Conservation (phyloP, 1,284 basidiomycete species). For the Megacollybia platyphylla region DNA sequence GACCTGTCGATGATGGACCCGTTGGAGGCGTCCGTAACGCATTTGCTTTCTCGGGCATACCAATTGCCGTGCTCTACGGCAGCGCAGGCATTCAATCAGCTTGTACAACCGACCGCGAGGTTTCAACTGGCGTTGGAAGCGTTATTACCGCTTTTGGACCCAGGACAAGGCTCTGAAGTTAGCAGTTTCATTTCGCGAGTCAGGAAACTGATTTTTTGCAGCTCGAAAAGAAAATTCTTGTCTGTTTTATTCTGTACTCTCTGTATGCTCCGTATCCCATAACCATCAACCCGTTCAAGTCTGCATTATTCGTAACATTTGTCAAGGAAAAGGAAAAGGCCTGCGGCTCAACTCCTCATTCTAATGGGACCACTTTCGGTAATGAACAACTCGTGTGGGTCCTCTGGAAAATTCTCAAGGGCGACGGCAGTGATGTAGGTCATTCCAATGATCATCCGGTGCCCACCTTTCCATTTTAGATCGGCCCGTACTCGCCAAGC, state of each 20-base stretch:
- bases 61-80: slow-evolving; percentile 61
- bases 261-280: slow-evolving; percentile 67
- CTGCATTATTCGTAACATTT: slow-evolving; percentile 51
- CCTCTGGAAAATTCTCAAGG: slow-evolving; percentile 69
- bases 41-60: slow-evolving; percentile 50
- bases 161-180: slow-evolving; percentile 34
- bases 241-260: slow-evolving; percentile 63
- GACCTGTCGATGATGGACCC: too few species aligned
- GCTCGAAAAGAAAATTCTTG: slow-evolving; percentile 61
- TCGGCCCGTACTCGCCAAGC: slow-evolving; percentile 64
- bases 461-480: slow-evolving; percentile 24
- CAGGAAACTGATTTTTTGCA: slow-evolving; percentile 13
- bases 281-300: slow-evolving; percentile 65
- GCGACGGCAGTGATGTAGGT: slow-evolving; percentile 65
- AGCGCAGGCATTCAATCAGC: slow-evolving; percentile 56
- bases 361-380: slow-evolving; percentile 29
- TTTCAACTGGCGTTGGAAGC: slow-evolving; percentile 71
- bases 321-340: slow-evolving; percentile 51
- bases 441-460: slow-evolving; percentile 2
- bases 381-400: slow-evolving; percentile 74
- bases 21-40: slow-evolving; percentile 32
- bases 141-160: slow-evolving; percentile 55
- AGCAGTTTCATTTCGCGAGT: slow-evolving; percentile 12
- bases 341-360: slow-evolving; percentile 31
- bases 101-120: slow-evolving; percentile 56